Base-by-base conservation (phyloP, 768 basidiomycete genomes). In the Infundibulicybe gibba region DNA sequence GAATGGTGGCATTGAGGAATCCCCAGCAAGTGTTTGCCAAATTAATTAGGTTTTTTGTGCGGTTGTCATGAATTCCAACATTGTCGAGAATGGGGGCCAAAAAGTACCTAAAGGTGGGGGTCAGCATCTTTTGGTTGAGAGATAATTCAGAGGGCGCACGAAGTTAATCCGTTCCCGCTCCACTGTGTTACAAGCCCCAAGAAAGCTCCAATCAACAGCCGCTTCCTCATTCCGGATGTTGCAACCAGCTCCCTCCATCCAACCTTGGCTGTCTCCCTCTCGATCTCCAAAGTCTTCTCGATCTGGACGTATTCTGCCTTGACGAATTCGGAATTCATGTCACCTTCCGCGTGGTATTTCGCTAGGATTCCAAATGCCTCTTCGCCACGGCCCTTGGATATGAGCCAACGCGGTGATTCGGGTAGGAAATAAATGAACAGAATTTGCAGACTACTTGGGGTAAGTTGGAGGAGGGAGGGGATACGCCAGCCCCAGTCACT, bases 401-500 rank as follows among this genome's bases (percentile, higher is more conserved):
- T 67, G 3, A 85, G 70, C 81, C 81, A 85, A 33, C 80, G 74
- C 13, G 83, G 83, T 10, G 80, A 82, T 55, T 86, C 83, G 2
- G 81, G 81, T 13, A 84, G 64, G 55, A 80, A 77, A 56, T 63
- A 74, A 44, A 85, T 69, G 59, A 85, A 80, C 20, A 51, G 49
- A 38, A 84, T 55, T 50, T 85, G 83, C 16, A 83, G 61, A 10
- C 69, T 30, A 49, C 74, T 76, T 1, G 83, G 83, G 1, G 72
- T 57, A 31, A 76, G 52, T 58, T 85, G 84, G 5, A 84, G 69
- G 37, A 79, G 55, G n/a, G 81, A 77, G 0, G 82, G 83, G 16
- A 85, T 81, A n/a, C 83, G 72, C 84, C 84, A 85, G 10, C 77
- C 80, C 81, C 81, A 83, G 53, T 79, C 72, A 41, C 54, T 75